Percentiles rank a stretch among this genome's conserved stretches.
These are phyloP conservation scores for Nicotiana tomentosiformis DNA, from an alignment of 257 asterid species.

Conservation along the genomic window DNA sequence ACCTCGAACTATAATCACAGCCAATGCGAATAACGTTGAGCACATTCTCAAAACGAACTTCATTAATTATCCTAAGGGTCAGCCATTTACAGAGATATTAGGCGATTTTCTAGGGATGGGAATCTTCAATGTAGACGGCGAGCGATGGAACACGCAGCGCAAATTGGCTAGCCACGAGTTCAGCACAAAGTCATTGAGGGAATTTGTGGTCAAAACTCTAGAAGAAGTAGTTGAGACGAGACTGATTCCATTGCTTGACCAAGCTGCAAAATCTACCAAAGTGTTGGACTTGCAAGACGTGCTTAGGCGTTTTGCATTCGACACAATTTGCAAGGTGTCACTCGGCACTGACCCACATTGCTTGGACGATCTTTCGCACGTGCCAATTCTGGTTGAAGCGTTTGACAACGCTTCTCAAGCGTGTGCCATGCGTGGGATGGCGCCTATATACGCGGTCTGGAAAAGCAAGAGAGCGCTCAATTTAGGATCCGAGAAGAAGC, in stretches of 20 bases:
- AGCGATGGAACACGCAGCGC: constrained; percentile 43
- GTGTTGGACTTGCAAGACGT: constrained; percentile 19
- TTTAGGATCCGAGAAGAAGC: constrained; percentile 44
- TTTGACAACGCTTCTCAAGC: constrained; percentile 47
- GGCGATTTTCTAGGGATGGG: constrained; percentile 68
- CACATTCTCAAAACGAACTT: constrained; percentile 59
- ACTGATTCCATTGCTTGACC: background rate
- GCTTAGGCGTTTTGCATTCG: constrained; percentile 16
- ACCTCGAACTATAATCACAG: constrained; percentile 44
- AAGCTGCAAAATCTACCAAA: constrained; percentile 3
- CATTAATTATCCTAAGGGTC: constrained; percentile 58
- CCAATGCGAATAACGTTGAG: constrained; percentile 57
- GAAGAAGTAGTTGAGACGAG: constrained; percentile 13
- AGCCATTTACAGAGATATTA: constrained; percentile 49
- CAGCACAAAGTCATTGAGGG: constrained; percentile 28
- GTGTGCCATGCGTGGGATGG: constrained; percentile 56
- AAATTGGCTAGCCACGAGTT: constrained; percentile 54
- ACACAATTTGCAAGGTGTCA: constrained; percentile 16
- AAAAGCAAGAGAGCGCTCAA: constrained; percentile 43
- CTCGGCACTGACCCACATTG: constrained; percentile 8
- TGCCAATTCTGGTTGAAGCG: constrained; percentile 41
- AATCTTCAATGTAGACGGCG: constrained; percentile 73
- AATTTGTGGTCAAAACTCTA: constrained; percentile 28
- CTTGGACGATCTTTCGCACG: constrained; percentile 15
- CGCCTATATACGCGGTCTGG: constrained; percentile 44